phyloP scores from a whole-genome alignment of 768 basidiomycete genomes.

The Phallus indusiatus region DNA sequence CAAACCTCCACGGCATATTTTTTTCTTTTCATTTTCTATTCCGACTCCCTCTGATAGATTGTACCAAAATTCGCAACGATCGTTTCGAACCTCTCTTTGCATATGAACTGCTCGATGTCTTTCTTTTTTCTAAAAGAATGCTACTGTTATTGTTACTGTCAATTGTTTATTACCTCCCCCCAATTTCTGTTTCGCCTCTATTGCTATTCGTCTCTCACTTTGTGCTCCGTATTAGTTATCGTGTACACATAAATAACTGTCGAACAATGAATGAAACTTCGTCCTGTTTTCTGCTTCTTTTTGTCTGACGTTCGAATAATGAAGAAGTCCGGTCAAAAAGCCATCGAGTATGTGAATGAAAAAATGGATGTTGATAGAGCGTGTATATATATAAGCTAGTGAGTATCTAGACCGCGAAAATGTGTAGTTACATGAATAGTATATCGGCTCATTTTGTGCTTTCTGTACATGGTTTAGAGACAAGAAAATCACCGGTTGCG shows the following conservation, averaged over 20 bases:
- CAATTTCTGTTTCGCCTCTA: neutral
- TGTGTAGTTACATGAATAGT: too few relatives aligned
- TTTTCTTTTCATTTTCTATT: neutral
- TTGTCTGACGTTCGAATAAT: too few relatives aligned
- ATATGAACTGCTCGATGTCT: neutral
- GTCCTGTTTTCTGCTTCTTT: too few relatives aligned
- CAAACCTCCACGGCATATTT: neutral
- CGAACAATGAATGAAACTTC: too few relatives aligned
- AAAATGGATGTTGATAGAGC: too few relatives aligned
- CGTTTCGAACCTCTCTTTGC: neutral
- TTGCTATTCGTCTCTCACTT: neutral
- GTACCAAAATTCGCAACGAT: neutral
- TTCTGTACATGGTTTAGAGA: neutral
- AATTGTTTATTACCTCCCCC: neutral
- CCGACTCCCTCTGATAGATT: neutral
- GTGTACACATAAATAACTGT: neutral
- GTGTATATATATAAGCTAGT: too few relatives aligned
- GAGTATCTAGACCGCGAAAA: too few relatives aligned
- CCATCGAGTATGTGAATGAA: too few relatives aligned
- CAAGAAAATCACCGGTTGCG: constrained; percentile 5
- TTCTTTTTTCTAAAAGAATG: too few relatives aligned
- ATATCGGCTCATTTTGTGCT: neutral
- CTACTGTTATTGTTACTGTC: neutral
- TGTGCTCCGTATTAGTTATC: neutral
- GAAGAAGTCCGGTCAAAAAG: too few relatives aligned